Evolutionary conservation across 441 rosid species (phyloP), one percentile per base, ranked within the genome.

Genomic region (Corymbia calophylla): DNA sequence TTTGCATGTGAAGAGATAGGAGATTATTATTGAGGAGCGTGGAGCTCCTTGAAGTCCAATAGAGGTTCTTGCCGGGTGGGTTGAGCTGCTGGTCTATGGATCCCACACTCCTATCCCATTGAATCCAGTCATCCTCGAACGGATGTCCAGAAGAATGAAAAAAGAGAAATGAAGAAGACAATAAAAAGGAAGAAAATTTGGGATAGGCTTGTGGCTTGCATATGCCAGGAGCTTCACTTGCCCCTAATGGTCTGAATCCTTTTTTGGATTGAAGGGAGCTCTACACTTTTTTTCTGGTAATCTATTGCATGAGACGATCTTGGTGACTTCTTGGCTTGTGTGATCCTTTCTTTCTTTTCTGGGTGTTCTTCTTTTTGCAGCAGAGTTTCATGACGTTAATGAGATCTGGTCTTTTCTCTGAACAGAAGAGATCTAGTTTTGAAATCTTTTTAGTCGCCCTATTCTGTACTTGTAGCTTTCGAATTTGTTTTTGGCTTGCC

Each of bases 231-330:
- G 97, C 96, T 93, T 77, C 87, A 92, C 90, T 88, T 27, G 68
- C 87, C 87, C 19, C 94, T 94, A 88, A 0, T 2, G 32, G 91
- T 91, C 89, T 53, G 92, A 92, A 92, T 94, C 88, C 93, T 95
- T 90, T 85, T 94, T 95, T 95, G 97, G 97, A 95, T 94, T 95
- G 96, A 95, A 95, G 96, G 96, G 97, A 95, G 96, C 96, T 95
- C 97, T 92, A 93, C 93, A 53, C 87, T 77, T 77, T 86, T 68
- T 21, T 87, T 89, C 44, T 44, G 53, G 80, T 29, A 18, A 16
- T 77, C 51, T 77, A 47, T 2, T 77, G 49, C 9, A 11, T 10
- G 82, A 73, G 49, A 73, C 25, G 84, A 77, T 77, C 27, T 77
- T 10, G 13, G 14, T 53, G 87, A 51, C 60, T 53, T 86, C 84